phyloP scores from a whole-genome alignment of 2,329 filamentous ascomycete genomes.

The Parastagonospora avenae region DNA sequence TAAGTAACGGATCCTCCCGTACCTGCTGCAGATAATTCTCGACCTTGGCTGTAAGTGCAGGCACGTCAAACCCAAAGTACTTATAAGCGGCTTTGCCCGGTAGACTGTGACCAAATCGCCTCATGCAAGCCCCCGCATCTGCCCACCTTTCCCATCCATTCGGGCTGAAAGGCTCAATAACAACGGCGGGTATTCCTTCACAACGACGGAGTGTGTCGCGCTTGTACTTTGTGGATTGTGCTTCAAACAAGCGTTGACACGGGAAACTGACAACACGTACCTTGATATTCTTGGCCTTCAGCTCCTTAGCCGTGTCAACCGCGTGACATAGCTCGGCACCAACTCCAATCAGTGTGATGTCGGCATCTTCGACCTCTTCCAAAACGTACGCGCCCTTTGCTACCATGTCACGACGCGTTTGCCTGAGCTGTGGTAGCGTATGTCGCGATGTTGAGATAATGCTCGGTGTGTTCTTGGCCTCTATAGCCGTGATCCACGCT shows the following conservation, averaged over 20 bases:
- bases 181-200: constrained; percentile 54
- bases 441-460: constrained; percentile 59
- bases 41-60: constrained; percentile 51
- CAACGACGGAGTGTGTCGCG: constrained; percentile 53
- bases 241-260: constrained; percentile 57
- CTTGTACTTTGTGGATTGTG: constrained; percentile 54
- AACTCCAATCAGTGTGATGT: constrained; percentile 57
- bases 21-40: constrained; percentile 43
- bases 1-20: constrained; percentile 42
- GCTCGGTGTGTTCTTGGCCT: constrained; percentile 49
- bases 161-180: constrained; percentile 65
- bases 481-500: constrained; percentile 58
- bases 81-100: constrained; percentile 61
- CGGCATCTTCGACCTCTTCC: constrained; percentile 50
- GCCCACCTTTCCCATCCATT: constrained; percentile 67
- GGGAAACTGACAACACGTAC: constrained; percentile 58
- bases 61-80: constrained; percentile 60
- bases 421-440: constrained; percentile 48
- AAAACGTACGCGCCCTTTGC: constrained; percentile 56
- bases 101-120: constrained; percentile 61
- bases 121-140: constrained; percentile 61
- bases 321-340: constrained; percentile 58
- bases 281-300: constrained; percentile 48
- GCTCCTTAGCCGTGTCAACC: constrained; percentile 48
- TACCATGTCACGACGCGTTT: constrained; percentile 50